These are phyloP conservation scores for Pyrenopolyporus hunteri DNA, from an alignment of 495 filamentous ascomycete species.

Conservation along the genomic window DNA sequence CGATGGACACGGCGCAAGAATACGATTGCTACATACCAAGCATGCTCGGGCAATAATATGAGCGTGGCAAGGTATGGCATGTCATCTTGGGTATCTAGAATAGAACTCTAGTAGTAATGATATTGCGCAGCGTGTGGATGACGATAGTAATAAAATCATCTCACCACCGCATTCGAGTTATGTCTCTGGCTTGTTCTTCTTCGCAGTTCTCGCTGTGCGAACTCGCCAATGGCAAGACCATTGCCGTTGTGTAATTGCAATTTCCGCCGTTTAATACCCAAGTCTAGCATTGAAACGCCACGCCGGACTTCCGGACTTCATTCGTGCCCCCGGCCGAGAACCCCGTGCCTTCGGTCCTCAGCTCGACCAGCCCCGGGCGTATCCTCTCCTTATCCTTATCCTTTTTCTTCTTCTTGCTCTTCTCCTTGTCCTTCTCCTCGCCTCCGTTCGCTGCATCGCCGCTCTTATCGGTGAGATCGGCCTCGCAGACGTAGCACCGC, in stretches of 20 bases:
- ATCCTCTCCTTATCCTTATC: conserved; percentile 64
- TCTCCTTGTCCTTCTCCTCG: conserved; percentile 57
- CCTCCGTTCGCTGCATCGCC: conserved; percentile 12
- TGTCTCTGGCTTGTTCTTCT: no score
- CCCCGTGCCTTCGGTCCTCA: conserved; percentile 89
- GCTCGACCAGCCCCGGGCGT: conserved; percentile 78
- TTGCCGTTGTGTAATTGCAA: background rate
- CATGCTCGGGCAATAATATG: no score
- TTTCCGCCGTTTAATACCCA: background rate
- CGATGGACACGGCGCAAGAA: no score
- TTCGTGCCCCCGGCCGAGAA: conserved; percentile 87
- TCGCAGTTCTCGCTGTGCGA: no score
- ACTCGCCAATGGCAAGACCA: no score
- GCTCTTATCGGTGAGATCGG: conserved; percentile 65
- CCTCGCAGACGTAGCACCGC: conserved; percentile 87
- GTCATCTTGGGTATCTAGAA: no score
- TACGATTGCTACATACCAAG: no score
- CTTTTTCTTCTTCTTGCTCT: conserved; percentile 54
- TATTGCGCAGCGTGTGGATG: no score
- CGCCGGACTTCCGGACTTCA: conserved; percentile 76
- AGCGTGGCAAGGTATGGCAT: no score
- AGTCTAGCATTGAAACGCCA: conserved; percentile 81
- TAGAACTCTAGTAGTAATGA: no score
- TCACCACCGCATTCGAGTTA: no score
- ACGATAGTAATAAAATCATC: no score